phyloP scores from a whole-genome alignment of 305 asterid genomes.

The Fraxinus sp. region DNA sequence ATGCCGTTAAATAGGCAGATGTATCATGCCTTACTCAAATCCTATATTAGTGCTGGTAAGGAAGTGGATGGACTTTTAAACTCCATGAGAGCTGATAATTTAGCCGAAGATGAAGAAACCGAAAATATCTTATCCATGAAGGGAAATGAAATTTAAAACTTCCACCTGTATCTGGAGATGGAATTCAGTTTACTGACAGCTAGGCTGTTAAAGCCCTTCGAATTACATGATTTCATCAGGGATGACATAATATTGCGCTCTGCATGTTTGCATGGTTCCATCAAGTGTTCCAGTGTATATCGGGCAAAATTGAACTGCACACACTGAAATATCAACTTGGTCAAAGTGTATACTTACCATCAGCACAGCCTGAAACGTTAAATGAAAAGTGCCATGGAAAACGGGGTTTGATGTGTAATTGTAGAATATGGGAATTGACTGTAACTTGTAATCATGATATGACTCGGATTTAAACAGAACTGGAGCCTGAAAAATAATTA shows the following conservation, averaged over 20 bases:
- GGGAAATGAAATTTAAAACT: slow-evolving; percentile 15
- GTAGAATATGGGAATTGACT: neutral
- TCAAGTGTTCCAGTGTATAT: neutral
- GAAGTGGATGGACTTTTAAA: slow-evolving; percentile 36
- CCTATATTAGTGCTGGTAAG: slow-evolving; percentile 33
- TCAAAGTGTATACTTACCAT: neutral
- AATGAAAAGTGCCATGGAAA: neutral
- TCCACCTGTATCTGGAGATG: neutral
- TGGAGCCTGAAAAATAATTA: neutral
- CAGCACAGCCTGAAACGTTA: neutral
- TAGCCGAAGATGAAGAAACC: slow-evolving; percentile 51
- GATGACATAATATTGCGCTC: neutral
- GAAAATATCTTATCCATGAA: slow-evolving; percentile 35
- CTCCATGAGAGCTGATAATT: slow-evolving; percentile 44
- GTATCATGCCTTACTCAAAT: slow-evolving; percentile 37
- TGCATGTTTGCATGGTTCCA: neutral
- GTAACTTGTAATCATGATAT: neutral
- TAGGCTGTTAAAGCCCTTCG: neutral
- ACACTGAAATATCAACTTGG: neutral
- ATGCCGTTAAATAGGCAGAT: slow-evolving; percentile 35
- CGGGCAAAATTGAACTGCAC: neutral
- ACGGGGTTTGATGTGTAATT: neutral
- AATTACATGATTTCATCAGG: neutral
- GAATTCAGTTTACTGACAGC: neutral
- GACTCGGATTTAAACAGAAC: neutral